Conservation (phyloP, 768 basidiomycete genomes). For the Boletus subcaerulescens region DNA sequence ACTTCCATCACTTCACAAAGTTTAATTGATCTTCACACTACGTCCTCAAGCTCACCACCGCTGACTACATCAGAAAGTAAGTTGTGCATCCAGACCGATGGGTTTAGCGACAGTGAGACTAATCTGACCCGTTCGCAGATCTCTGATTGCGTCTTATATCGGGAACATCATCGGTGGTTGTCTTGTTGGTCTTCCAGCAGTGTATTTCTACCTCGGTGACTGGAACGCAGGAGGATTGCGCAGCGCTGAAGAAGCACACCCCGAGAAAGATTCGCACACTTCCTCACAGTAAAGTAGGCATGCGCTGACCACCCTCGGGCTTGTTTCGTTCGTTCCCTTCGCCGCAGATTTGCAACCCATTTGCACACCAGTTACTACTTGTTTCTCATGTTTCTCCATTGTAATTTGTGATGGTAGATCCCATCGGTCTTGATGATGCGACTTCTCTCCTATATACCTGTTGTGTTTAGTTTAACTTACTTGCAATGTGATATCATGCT, state of each 20-base stretch:
- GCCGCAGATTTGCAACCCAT: too few relatives aligned
- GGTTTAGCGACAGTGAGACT: not conserved
- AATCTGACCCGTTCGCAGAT: constrained; percentile 33
- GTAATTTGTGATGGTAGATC: too few relatives aligned
- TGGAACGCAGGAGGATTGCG: constrained; percentile 40
- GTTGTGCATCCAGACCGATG: constrained; percentile 13
- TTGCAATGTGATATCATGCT: too few relatives aligned
- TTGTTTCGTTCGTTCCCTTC: not conserved
- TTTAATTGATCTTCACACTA: not conserved
- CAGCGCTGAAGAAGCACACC: constrained; percentile 38
- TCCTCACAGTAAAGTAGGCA: constrained; percentile 6
- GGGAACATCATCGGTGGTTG: constrained; percentile 69
- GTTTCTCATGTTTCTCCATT: too few relatives aligned
- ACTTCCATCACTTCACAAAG: not conserved
- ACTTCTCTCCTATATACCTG: not conserved
- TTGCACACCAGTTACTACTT: too few relatives aligned
- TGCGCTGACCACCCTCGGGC: not conserved
- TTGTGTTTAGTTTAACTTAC: not conserved
- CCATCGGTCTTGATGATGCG: not conserved
- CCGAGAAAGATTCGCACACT: constrained; percentile 9
- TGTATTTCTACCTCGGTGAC: constrained; percentile 62
- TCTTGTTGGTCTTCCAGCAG: constrained; percentile 60
- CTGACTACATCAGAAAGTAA: constrained; percentile 65
- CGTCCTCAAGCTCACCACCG: constrained; percentile 30
- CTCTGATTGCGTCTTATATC: constrained; percentile 60